phyloP scores from a whole-genome alignment of 257 asterid genomes.

The Plantago elongata region DNA sequence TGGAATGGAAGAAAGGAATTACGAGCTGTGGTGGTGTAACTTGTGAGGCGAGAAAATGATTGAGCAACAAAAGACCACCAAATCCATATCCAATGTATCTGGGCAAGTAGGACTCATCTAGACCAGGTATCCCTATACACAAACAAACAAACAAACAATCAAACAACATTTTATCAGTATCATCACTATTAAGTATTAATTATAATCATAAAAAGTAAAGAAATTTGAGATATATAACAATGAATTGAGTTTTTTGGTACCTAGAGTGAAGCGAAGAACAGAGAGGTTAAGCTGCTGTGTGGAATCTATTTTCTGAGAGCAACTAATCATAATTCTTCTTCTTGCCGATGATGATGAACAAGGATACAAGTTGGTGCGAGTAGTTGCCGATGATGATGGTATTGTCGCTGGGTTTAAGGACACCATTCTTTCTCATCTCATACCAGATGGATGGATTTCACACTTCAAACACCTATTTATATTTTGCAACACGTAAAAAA shows the following conservation, averaged over 20 bases:
- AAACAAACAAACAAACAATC: too few species aligned
- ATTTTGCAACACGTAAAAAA: too few species aligned
- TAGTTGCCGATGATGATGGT: too few species aligned
- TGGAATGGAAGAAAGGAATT: slow-evolving; percentile 5
- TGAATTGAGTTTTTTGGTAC: slow-evolving; percentile 20
- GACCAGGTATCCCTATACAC: slow-evolving; percentile 69
- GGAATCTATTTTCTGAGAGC: slow-evolving; percentile 28
- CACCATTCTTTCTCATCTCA: too few species aligned
- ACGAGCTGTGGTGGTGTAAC: slow-evolving; percentile 76
- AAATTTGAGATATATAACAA: too few species aligned
- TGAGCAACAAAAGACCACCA: slow-evolving; percentile 67
- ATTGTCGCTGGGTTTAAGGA: too few species aligned
- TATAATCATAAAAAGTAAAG: neutral
- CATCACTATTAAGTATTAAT: neutral
- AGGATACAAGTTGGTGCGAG: too few species aligned
- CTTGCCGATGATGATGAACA: too few species aligned
- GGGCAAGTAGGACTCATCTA: slow-evolving; percentile 92
- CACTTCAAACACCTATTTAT: too few species aligned
- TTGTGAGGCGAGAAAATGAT: slow-evolving; percentile 70
- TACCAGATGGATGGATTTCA: too few species aligned
- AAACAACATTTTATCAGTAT: too few species aligned
- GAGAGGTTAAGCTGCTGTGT: slow-evolving; percentile 67
- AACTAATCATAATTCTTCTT: slow-evolving; percentile 14
- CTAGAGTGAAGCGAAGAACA: slow-evolving; percentile 92
- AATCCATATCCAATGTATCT: slow-evolving; percentile 88